A percentile compares a stretch with the other conserved stretches of the same genome.
phyloP scores from a whole-genome alignment of 805 yeast genomes.

The Naumovozyma dairenensis region DNA sequence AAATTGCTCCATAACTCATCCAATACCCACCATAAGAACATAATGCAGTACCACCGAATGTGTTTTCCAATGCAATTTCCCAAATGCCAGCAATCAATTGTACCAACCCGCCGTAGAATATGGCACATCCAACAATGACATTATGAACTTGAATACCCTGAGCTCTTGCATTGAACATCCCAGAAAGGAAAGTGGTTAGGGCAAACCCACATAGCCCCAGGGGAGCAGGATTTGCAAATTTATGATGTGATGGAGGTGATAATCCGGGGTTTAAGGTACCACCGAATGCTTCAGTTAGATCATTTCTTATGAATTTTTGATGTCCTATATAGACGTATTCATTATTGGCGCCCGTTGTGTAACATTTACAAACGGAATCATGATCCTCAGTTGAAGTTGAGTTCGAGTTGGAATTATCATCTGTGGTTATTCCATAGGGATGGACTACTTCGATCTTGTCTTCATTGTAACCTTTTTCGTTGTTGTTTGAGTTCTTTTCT shows the following conservation, averaged over 20 bases:
- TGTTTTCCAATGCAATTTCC: conserved; percentile 55
- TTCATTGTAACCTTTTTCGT: no score
- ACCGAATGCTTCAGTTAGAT: conserved; percentile 61
- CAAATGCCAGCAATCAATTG: conserved; percentile 58
- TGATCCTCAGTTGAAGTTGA: no score
- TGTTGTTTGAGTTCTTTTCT: no score
- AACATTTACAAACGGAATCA: conserved; percentile 19
- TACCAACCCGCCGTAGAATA: conserved; percentile 53
- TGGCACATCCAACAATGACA: conserved; percentile 46
- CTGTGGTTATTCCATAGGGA: no score
- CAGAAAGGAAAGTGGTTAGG: conserved; percentile 49
- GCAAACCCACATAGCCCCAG: conserved; percentile 55
- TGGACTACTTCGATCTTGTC: no score
- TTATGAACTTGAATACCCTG: conserved; percentile 43
- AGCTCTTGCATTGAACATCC: conserved; percentile 47
- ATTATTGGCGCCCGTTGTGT: conserved; percentile 39
- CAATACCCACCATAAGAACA: conserved; percentile 62
- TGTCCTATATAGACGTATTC: conserved; percentile 64
- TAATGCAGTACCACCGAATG: conserved; percentile 59
- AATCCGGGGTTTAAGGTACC: conserved; percentile 73
- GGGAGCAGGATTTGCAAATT: conserved; percentile 59
- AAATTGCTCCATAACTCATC: conserved; percentile 54
- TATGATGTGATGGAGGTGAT: conserved; percentile 44
- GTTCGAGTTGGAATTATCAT: no score
- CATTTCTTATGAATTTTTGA: conserved; percentile 53